A percentile compares a stretch with the other conserved stretches of the same genome.
These are phyloP conservation scores for Pythium myriotylum DNA, from an alignment of 352 stramenopile genomes.

Conservation along the genomic window DNA sequence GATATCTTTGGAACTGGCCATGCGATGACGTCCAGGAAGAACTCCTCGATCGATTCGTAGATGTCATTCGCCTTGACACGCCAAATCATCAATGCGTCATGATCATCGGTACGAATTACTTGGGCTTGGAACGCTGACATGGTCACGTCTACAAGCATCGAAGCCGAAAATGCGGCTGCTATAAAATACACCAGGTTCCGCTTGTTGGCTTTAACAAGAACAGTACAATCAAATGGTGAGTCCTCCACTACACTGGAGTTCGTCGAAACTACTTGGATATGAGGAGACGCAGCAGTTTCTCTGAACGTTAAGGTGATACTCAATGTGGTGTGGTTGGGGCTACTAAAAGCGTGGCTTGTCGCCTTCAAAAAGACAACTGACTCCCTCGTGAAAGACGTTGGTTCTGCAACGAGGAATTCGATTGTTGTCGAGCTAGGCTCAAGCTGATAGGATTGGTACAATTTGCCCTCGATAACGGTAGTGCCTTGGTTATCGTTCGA, in stretches of 20 bases:
- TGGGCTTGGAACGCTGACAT: background rate
- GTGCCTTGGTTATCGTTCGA: background rate
- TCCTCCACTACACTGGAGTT: conserved; percentile 5
- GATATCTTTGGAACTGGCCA: conserved; percentile 2
- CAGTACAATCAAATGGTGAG: background rate
- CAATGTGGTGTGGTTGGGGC: conserved; percentile 10
- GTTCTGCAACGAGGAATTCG: conserved; percentile 1
- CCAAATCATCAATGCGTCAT: background rate
- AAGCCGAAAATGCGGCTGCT: background rate
- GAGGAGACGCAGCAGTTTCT: conserved; percentile 2
- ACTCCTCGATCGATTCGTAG: background rate
- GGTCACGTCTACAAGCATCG: conserved; percentile 4
- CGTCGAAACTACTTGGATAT: background rate
- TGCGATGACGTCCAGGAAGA: conserved; percentile 2
- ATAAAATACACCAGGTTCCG: conserved; percentile 2
- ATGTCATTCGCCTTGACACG: background rate
- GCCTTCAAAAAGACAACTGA: conserved; percentile 7
- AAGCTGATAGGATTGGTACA: background rate
- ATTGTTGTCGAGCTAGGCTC: background rate
- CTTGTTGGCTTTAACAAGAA: background rate
- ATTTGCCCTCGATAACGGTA: background rate
- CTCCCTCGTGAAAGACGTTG: background rate
- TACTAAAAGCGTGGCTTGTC: conserved; percentile 17
- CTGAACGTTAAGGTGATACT: conserved; percentile 10
- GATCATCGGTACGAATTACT: background rate